Conservation (phyloP, 129 eudicot species). For the Escallonia herrerae region DNA sequence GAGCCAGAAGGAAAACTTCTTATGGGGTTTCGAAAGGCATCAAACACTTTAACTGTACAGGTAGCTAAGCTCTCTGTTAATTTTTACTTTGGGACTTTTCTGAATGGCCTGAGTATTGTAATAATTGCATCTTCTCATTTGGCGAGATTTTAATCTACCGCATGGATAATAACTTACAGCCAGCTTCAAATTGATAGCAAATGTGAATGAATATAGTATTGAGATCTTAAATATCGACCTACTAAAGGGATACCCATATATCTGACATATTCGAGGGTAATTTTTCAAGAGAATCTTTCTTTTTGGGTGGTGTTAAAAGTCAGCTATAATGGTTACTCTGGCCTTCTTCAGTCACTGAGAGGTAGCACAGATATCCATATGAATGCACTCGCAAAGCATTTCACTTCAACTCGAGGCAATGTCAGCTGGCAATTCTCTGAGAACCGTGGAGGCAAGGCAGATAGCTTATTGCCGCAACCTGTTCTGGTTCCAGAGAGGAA, state of each 20-base stretch:
- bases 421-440: slow-evolving; percentile 35
- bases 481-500: slow-evolving; percentile 58
- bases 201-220: neutral
- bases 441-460: slow-evolving; percentile 27
- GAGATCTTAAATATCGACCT: slow-evolving; percentile 2
- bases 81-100: neutral
- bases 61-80: slow-evolving; percentile 24
- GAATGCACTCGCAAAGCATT: slow-evolving; percentile 42
- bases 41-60: slow-evolving; percentile 45
- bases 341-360: slow-evolving; percentile 57
- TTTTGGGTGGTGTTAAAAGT: slow-evolving; percentile 37
- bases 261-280: slow-evolving; percentile 34
- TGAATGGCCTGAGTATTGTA: neutral
- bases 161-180: neutral
- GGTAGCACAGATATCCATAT: slow-evolving; percentile 56
- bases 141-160: neutral
- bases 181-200: neutral
- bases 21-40: slow-evolving; percentile 93
- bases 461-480: slow-evolving; percentile 28
- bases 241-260: slow-evolving; percentile 44
- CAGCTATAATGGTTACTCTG: slow-evolving; percentile 48
- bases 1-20: slow-evolving; percentile 97
- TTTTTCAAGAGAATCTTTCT: slow-evolving; percentile 32
- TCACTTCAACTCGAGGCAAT: slow-evolving; percentile 38
- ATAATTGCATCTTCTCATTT: neutral